Evolutionary conservation across 1,139 yeast genomes (phyloP).

Genomic region (Candida tetrigidarum): DNA sequence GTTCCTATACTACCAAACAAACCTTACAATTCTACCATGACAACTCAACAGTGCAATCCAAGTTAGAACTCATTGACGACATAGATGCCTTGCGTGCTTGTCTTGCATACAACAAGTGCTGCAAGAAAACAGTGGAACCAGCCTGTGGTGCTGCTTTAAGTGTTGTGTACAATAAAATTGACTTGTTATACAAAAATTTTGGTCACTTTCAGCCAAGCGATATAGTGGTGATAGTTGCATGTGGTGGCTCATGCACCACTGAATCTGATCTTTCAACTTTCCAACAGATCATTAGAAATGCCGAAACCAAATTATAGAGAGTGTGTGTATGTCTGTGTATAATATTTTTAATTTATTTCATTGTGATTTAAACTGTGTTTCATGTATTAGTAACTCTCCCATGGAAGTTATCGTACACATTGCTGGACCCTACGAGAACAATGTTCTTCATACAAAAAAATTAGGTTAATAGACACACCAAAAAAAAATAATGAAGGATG

Average conservation of each 20-base stretch:
- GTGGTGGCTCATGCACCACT: conserved; percentile 63
- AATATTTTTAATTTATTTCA: not conserved
- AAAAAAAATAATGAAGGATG: conserved; percentile 11
- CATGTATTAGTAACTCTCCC: no score
- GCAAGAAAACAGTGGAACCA: conserved; percentile 62
- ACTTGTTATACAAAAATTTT: conserved; percentile 33
- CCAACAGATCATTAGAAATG: conserved; percentile 15
- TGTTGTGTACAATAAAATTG: conserved; percentile 44
- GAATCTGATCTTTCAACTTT: conserved; percentile 20
- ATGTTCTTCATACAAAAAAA: not conserved
- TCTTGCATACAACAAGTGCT: conserved; percentile 51
- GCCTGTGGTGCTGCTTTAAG: conserved; percentile 78
- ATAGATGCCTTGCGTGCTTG: conserved; percentile 57
- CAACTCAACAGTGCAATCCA: conserved; percentile 32
- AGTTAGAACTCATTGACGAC: conserved; percentile 55
- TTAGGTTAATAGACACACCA: not conserved
- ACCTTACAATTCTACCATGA: conserved; percentile 47
- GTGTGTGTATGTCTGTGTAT: not conserved
- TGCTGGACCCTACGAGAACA: no score
- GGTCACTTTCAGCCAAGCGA: conserved; percentile 46
- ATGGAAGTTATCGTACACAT: no score
- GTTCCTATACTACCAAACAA: conserved; percentile 54
- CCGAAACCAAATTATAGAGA: conserved; percentile 19
- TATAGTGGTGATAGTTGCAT: conserved; percentile 59
- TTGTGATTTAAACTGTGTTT: not conserved